Base-by-base conservation (phyloP, 331 rosid genomes). In the Quercus phellos region DNA sequence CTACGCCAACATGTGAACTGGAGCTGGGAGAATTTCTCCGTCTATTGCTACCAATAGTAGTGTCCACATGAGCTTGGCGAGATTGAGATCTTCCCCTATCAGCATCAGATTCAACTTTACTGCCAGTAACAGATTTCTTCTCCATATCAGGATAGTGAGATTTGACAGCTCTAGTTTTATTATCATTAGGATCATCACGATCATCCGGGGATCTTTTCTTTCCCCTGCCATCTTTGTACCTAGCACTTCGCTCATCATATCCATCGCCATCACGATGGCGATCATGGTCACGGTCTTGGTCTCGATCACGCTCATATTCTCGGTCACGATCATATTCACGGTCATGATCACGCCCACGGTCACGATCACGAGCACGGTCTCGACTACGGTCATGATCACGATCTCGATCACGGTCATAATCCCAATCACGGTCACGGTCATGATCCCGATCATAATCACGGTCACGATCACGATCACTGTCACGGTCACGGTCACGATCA, bases 121-220 rank as follows among this genome's bases (percentile, higher is more conserved):
- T 86, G 79, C 87, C 86, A 69, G 87, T 89, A 72, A 64, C 67
- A 76, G 82, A 79, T 84, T 85, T 93, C 87, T 91, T 93, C 81
- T 91, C 97, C 26, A 83, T 24, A 63, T 91, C 93, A 79, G 90
- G 78, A 81, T 82, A 87, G 35, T 87, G 85, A 82, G 77, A 72
- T 81, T 86, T 93, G 50, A 77, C 74, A 77, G 81, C 87, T 83
- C 92, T 86, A 73, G 90, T 85, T 77, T 89, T 92, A 80, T 88
- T 60, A 66, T 89, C 94, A 84, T 30, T 74, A 61, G 76, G 76
- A 77, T 90, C 98, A 78, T 90, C 96, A n/a, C 82, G 90, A 56
- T 89, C 98, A 74, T 87, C 93, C 7, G 90, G 89, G 50, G 92
- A 84, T 80, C 94, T 85, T 90, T 86, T 90, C 89, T 87, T 94